A percentile compares a stretch with the other conserved stretches of the same genome.
These are phyloP conservation scores for Dryadomyces quercus-mongolicae DNA, from an alignment of 2,329 filamentous ascomycete species.

Conservation along the genomic window DNA sequence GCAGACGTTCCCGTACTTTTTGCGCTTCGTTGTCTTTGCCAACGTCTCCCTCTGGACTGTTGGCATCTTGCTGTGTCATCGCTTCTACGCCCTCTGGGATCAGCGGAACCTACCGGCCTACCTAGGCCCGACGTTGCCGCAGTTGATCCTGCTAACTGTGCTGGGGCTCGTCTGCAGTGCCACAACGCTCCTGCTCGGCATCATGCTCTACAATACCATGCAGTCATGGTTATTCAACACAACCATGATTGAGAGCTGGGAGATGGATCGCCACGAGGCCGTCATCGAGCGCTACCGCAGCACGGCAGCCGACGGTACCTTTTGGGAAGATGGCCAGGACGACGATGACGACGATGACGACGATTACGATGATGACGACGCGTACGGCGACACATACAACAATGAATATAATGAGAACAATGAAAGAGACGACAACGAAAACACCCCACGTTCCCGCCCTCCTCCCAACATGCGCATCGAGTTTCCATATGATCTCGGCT, in stretches of 20 bases:
- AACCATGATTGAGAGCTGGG: slow-evolving; percentile 76
- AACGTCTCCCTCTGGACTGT: slow-evolving; percentile 54
- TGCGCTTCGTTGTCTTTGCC: slow-evolving; percentile 64
- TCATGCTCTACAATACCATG: slow-evolving; percentile 53
- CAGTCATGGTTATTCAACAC: slow-evolving; percentile 55
- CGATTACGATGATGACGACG: slow-evolving; percentile 18
- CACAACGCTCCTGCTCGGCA: slow-evolving; percentile 46
- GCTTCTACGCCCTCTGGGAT: slow-evolving; percentile 49
- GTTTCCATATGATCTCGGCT: slow-evolving; percentile 71
- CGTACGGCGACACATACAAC: slow-evolving; percentile 15
- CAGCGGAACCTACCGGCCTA: slow-evolving; percentile 59
- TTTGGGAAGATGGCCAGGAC: slow-evolving; percentile 24
- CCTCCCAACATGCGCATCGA: slow-evolving; percentile 50
- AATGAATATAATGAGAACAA: slow-evolving; percentile 18
- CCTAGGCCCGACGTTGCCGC: slow-evolving; percentile 51
- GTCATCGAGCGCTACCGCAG: slow-evolving; percentile 32
- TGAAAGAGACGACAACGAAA: slow-evolving; percentile 16
- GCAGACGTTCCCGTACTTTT: slow-evolving; percentile 69
- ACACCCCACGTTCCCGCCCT: background rate
- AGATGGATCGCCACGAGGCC: slow-evolving; percentile 50
- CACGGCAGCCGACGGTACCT: slow-evolving; percentile 25
- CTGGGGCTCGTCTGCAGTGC: slow-evolving; percentile 45
- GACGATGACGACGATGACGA: slow-evolving; percentile 10
- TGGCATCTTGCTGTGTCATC: slow-evolving; percentile 44
- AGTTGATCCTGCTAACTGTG: slow-evolving; percentile 49